Base-by-base conservation (phyloP, 2,329 filamentous ascomycete species). In the Geosmithia flava region DNA sequence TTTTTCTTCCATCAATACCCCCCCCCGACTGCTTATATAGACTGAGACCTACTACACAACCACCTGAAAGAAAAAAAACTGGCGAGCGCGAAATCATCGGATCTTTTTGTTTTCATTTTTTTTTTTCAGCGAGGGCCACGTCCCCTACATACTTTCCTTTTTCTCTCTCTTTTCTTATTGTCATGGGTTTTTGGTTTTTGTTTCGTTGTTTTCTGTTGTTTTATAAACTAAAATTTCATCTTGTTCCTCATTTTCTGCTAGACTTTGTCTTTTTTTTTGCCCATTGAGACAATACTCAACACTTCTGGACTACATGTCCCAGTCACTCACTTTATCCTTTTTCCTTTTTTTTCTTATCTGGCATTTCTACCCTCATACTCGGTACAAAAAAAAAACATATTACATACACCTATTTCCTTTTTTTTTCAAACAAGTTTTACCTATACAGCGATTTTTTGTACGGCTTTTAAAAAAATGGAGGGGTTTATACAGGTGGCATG, bases 1-100 rank as follows among this genome's bases (percentile, higher is more conserved):
- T 27, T n/a, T n/a, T n/a, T n/a, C 46, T 43, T 52, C 51, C 46
- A 49, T 47, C 49, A 52, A 54, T 16, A 23, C 41, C 17, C 42
- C 39, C 42, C 20, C 42, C 19, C 40, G 19, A 42, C 33, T 16
- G 15, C 15, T 37, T 19, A 20, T 44, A 44, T 44, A 44, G 42
- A 44, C 42, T 44, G 42, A 44, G 20, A 42, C 17, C n/a, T n/a
- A n/a, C n/a, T n/a, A 27, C 23, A 27, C 23, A 27, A 27, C 4
- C 4, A 5, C 8, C 8, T 27, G 23, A 27, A 27, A 27, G 29
- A 37, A 37, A 11, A 13, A 37, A 37, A 37, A 19, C n/a, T 44
- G 42, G 42, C 42, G 20, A 44, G 42, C 42, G 42, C 41, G 41
- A 42, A n/a, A 27, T 27, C 23, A 27, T 27, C 23, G 23, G 23